Base-by-base conservation (phyloP, 2,329 filamentous ascomycete species). In the Neofusicoccum parvum region DNA sequence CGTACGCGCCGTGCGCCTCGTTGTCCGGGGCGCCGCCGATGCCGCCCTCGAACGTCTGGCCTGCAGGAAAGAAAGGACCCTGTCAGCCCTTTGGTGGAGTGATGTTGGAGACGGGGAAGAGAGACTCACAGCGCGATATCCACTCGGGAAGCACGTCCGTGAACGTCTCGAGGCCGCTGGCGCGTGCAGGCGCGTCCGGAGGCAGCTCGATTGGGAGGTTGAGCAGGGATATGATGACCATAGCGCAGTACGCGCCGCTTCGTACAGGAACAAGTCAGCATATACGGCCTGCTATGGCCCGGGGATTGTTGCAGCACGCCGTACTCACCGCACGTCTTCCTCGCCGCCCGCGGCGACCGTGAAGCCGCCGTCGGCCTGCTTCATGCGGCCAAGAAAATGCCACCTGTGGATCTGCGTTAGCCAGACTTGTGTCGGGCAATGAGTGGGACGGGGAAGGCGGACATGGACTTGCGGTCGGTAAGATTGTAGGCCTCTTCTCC, bases 1-100 rank as follows among this genome's bases (percentile, higher is more conserved):
- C 92, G 80, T 98, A 99, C 69, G 92, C 95, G 67, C 95, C 95
- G 80, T 99, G 95, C 64, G 94, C 95, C 83, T 99, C 95, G 69
- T 90, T 89, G 67, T 90, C 90, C 62, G 94, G 95, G 69, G 90
- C 89, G 65, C 88, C 90, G 69, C 92, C 94, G 70, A 99, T 93
- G 56, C 95, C 95, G 69, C 95, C 95, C 81, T 99, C 95, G 78
- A 90, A 97, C 11, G 92, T 96, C 84, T 98, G 94, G 54, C 54
- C 54, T 59, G 39, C 17, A 39, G 37, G 34, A 6, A 34, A 15
- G 1, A 11, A 10, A 39, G 11, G 3, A 7, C 5, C 76, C 91
- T 90, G 92, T 69, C 48, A 36, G 43, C 20, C 23, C 32, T 41
- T 51, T 20, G 56, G 36, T n/a, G 41, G 41, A 43, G 14, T 53